Conservation (phyloP, 371 early-diverging fungal genomes). For the Cokeromyces recurvatus region DNA sequence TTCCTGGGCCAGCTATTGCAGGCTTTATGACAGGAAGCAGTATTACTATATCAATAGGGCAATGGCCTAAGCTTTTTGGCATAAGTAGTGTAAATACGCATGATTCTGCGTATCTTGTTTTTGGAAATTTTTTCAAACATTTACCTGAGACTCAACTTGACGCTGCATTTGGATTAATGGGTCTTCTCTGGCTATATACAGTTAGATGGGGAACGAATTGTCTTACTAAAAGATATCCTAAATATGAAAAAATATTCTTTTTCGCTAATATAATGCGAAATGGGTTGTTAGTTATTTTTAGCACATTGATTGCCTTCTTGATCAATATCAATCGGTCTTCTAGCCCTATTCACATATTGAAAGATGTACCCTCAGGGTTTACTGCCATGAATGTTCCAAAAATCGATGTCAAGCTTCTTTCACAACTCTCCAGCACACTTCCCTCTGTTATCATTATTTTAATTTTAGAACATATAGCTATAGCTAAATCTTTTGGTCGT, state of each 20-base stretch:
- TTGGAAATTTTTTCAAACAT: conserved; percentile 42
- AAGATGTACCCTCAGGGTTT: conserved; percentile 66
- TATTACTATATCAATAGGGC: conserved; percentile 68
- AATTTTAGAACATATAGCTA: conserved; percentile 79
- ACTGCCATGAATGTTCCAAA: conserved; percentile 48
- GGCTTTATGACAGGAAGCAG: conserved; percentile 76
- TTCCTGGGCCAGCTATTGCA: conserved; percentile 69
- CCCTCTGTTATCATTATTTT: conserved; percentile 66
- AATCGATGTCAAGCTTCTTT: conserved; percentile 32
- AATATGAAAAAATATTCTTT: conserved; percentile 28
- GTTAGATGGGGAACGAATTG: conserved; percentile 24
- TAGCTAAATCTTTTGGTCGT: conserved; percentile 69
- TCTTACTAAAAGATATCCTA: conserved; percentile 28
- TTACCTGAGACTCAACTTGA: conserved; percentile 40
- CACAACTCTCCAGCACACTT: conserved; percentile 39
- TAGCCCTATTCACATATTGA: conserved; percentile 50
- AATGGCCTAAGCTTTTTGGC: conserved; percentile 72
- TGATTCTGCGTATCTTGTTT: conserved; percentile 45
- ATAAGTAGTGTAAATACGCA: conserved; percentile 53
- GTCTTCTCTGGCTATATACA: conserved; percentile 35
- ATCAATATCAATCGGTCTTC: conserved; percentile 25
- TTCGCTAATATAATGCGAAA: conserved; percentile 46
- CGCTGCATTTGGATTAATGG: conserved; percentile 41
- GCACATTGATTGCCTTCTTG: conserved; percentile 34
- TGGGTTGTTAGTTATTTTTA: conserved; percentile 38